Percentiles rank a stretch among this genome's conserved stretches.
These are phyloP conservation scores for Cryptococcus sp. DNA, from an alignment of 1,284 basidiomycete species.

Conservation along the genomic window DNA sequence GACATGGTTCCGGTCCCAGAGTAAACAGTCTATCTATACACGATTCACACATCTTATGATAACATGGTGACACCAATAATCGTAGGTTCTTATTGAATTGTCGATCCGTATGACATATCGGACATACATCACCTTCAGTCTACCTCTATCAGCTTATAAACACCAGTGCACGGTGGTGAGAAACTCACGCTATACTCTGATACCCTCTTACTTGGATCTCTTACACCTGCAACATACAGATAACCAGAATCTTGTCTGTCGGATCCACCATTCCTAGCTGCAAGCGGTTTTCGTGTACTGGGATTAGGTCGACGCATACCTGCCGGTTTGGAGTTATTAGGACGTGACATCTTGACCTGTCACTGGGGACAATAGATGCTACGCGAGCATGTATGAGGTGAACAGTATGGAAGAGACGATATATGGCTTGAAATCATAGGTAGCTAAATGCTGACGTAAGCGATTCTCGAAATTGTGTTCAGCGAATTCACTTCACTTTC, in stretches of 20 bases:
- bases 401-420: too few species aligned
- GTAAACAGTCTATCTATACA: conserved; percentile 97
- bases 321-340: background rate
- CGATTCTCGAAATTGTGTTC: too few species aligned
- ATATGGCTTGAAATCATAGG: too few species aligned
- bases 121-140: conserved; percentile 93
- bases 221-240: conserved; percentile 41
- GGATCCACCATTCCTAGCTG: background rate
- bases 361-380: too few species aligned
- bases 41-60: conserved; percentile 99
- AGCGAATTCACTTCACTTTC: too few species aligned
- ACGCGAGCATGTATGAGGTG: too few species aligned
- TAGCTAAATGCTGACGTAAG: too few species aligned
- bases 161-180: background rate
- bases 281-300: background rate
- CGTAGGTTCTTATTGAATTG: conserved; percentile 93
- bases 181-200: conserved; percentile 38
- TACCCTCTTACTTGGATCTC: conserved; percentile 39
- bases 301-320: background rate
- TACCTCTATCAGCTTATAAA: conserved; percentile 34
- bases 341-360: background rate
- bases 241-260: conserved; percentile 29
- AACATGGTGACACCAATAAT: conserved; percentile 90
- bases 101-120: conserved; percentile 93
- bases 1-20: conserved; percentile 93